A percentile compares a stretch with the other conserved stretches of the same genome.
Evolutionary conservation across 2,329 filamentous ascomycete genomes (phyloP).

Genomic region (Nannizzia gypsea): DNA sequence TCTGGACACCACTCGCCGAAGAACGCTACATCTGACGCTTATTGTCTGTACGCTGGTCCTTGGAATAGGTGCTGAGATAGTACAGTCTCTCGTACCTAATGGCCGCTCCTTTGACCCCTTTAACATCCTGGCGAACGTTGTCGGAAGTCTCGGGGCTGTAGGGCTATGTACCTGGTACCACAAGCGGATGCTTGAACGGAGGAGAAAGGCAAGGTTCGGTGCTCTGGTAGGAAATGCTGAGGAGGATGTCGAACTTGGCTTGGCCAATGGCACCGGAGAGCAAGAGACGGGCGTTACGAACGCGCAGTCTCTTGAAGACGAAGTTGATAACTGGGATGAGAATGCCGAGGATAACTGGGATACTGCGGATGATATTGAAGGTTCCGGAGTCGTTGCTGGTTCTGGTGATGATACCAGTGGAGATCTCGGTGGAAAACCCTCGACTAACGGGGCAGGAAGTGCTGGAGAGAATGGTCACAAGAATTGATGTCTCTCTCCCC

Average conservation of each 20-base stretch:
- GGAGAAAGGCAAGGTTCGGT: conserved; percentile 59
- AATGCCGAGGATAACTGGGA: conserved; percentile 60
- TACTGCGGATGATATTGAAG: conserved; percentile 39
- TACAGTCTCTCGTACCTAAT: conserved; percentile 56
- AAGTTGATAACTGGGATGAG: conserved; percentile 91
- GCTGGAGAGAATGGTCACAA: neutral
- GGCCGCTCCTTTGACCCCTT: conserved; percentile 62
- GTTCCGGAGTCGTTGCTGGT: neutral
- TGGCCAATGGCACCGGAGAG: conserved; percentile 21
- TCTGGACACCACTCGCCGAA: conserved; percentile 76
- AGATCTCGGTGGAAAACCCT: neutral
- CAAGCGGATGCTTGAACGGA: conserved; percentile 84
- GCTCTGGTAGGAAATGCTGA: conserved; percentile 46
- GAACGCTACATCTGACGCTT: conserved; percentile 72
- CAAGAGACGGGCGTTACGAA: conserved; percentile 55
- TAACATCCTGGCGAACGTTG: conserved; percentile 77
- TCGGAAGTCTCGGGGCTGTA: conserved; percentile 62
- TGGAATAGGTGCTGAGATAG: conserved; percentile 46
- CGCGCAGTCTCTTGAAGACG: conserved; percentile 53
- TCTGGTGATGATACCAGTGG: conserved; percentile 4
- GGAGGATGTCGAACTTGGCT: conserved; percentile 22
- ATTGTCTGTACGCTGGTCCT: conserved; percentile 59
- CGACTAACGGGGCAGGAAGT: neutral
- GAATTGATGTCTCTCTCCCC: neutral
- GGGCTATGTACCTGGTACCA: conserved; percentile 83